Conservation (phyloP, 176 grass and related monocot species). For the Musa troglodytarum region DNA sequence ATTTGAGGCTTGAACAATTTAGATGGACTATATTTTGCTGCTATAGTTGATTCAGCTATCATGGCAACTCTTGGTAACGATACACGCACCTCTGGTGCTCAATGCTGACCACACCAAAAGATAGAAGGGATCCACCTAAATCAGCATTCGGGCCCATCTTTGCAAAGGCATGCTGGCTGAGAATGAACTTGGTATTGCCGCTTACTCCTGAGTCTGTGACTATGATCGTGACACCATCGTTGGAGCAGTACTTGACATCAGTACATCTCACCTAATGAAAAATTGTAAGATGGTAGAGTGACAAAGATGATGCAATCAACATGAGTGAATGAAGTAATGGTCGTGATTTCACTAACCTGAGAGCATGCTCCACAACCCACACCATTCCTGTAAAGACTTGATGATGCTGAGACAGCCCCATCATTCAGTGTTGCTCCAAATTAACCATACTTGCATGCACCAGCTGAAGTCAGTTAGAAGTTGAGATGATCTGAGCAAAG, state of each 20-base stretch:
- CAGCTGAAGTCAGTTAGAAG: constrained; percentile 20
- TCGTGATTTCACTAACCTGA: constrained; percentile 26
- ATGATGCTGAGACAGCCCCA: constrained; percentile 42
- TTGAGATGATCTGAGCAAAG: background rate
- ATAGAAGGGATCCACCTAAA: constrained; percentile 32
- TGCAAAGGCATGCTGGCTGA: constrained; percentile 44
- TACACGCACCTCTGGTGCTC: constrained; percentile 37
- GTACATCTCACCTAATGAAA: background rate
- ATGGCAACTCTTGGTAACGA: too few relatives aligned
- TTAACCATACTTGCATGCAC: constrained; percentile 41
- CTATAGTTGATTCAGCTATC: too few relatives aligned
- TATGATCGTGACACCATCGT: constrained; percentile 32
- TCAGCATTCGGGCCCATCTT: constrained; percentile 36
- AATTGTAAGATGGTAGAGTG: background rate
- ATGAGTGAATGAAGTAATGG: background rate
- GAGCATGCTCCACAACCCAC: constrained; percentile 65
- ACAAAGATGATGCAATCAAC: background rate
- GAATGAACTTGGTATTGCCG: constrained; percentile 40
- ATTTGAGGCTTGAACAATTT: too few relatives aligned
- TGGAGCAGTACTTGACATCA: constrained; percentile 29
- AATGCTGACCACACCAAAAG: constrained; percentile 28
- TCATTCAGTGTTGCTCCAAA: constrained; percentile 47
- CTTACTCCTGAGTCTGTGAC: constrained; percentile 32
- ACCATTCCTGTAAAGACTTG: constrained; percentile 54
- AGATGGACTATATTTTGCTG: too few relatives aligned